A percentile compares a stretch with the other conserved stretches of the same genome.
These are phyloP conservation scores for Pontederia crassipes DNA, from an alignment of 176 grass and related monocot species.

Conservation along the genomic window DNA sequence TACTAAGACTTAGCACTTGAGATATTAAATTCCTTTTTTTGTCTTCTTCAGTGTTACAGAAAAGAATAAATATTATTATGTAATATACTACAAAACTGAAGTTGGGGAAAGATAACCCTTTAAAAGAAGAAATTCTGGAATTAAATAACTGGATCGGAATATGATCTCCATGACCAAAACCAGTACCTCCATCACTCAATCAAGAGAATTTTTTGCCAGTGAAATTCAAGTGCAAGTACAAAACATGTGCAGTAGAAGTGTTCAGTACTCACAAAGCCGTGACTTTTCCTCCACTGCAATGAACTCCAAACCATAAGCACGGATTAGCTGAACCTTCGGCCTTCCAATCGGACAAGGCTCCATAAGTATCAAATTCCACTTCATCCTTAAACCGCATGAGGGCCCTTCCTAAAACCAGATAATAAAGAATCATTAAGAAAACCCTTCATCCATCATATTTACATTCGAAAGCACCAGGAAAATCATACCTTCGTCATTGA, in stretches of 20 bases:
- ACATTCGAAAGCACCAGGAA: neutral
- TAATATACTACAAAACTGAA: too few relatives aligned
- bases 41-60: too few relatives aligned
- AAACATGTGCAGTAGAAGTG: neutral
- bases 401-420: constrained; percentile 1
- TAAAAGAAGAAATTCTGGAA: too few relatives aligned
- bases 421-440: neutral
- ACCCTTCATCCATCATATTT: neutral
- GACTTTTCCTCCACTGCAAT: constrained; percentile 2
- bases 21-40: too few relatives aligned
- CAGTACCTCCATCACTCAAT: too few relatives aligned
- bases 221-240: neutral
- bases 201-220: neutral
- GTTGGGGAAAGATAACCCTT: too few relatives aligned
- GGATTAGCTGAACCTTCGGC: neutral
- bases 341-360: constrained; percentile 8
- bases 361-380: constrained; percentile 11
- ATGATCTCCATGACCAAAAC: too few relatives aligned
- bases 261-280: constrained; percentile 9
- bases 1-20: too few relatives aligned
- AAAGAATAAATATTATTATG: too few relatives aligned
- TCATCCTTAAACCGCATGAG: constrained; percentile 5
- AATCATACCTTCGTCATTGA: neutral
- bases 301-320: constrained; percentile 12
- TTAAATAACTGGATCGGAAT: too few relatives aligned